Evolutionary conservation across 352 stramenopile genomes (phyloP).

Genomic region (Phytophthora pisi): DNA sequence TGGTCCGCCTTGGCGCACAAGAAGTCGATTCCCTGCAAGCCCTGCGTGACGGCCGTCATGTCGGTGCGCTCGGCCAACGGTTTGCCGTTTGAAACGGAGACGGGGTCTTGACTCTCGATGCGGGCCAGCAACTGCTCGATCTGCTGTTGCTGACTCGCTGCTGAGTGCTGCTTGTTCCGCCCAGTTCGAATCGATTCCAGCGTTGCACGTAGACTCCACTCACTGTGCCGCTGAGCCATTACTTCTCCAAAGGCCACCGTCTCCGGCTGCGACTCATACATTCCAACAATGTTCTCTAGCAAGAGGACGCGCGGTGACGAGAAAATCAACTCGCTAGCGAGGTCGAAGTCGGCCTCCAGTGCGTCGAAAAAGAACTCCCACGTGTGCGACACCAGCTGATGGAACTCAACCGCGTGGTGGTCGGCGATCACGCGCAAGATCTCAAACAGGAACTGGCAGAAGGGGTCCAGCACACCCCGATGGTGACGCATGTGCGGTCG

Average conservation of each 20-base stretch:
- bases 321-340: constrained; percentile 46
- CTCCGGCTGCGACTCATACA: constrained; percentile 58
- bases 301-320: constrained; percentile 39
- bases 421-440: constrained; percentile 66
- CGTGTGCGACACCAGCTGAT: constrained; percentile 54
- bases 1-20: constrained; percentile 55
- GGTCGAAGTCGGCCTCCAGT: constrained; percentile 43
- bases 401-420: constrained; percentile 73
- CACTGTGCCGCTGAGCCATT: constrained; percentile 42
- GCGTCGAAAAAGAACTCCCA: constrained; percentile 62
- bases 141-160: constrained; percentile 53
- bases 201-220: constrained; percentile 29
- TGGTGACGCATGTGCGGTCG: constrained; percentile 44
- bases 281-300: constrained; percentile 49
- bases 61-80: constrained; percentile 27
- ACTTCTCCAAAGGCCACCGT: constrained; percentile 51
- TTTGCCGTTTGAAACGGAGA: constrained; percentile 10
- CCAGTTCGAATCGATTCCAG: constrained; percentile 39
- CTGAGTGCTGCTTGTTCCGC: constrained; percentile 51
- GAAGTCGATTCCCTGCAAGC: constrained; percentile 50
- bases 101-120: constrained; percentile 26
- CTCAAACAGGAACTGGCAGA: constrained; percentile 70
- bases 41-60: constrained; percentile 31
- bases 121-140: constrained; percentile 54
- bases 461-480: constrained; percentile 32